Evolutionary conservation across 805 yeast species (phyloP), one percentile per base, ranked within the genome.

Genomic region (Teunomyces funiuensis): DNA sequence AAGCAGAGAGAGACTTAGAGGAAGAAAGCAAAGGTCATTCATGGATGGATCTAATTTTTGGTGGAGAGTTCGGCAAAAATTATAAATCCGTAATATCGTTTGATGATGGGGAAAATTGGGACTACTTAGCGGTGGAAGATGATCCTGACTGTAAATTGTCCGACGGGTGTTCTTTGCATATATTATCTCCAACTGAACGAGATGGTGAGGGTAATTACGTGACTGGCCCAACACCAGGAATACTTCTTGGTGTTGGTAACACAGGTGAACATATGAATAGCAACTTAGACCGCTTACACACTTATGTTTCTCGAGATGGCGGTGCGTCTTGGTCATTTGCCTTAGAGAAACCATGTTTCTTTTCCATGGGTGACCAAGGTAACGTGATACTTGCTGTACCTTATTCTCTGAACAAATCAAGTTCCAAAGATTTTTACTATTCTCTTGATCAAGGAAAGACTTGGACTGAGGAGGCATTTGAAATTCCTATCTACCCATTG

Each of bases 301-400:
- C 93, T 1, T 88, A 69, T 56, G 56, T 86, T 6, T 84, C 95
- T 0, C 66, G 83, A 42, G 88, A 88, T 64, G 89, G 87, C 18
- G 96, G 96, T 19, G 54, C 70, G n/a, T 66, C 83, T 0, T 88
- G 96, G 96, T 60, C 63, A 19, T 57, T 66, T 41, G 76, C 80
- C 1, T 51, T 79, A 10, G 77, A 78, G 18, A 74, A 70, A 31
- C 77, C 86, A 2, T 69, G 77, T 28, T 45, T 70, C 3, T 79
- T 76, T 46, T 72, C 80, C 1, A 81, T 80, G 63, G 95, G 91
- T 36, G 95, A 88, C 60, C 78, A 76, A 44, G 96, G 96, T 25
- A 85, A 87, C 53, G 60, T 88, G 8, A 74, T 86, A 13, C 59
- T 84, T 2, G 84, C 87, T 2, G 60, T 78, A n/a, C 82, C 84